Evolutionary conservation across 768 basidiomycete genomes (phyloP), one percentile per base, ranked within the genome.

Genomic region (Rubroboletus satanas): DNA sequence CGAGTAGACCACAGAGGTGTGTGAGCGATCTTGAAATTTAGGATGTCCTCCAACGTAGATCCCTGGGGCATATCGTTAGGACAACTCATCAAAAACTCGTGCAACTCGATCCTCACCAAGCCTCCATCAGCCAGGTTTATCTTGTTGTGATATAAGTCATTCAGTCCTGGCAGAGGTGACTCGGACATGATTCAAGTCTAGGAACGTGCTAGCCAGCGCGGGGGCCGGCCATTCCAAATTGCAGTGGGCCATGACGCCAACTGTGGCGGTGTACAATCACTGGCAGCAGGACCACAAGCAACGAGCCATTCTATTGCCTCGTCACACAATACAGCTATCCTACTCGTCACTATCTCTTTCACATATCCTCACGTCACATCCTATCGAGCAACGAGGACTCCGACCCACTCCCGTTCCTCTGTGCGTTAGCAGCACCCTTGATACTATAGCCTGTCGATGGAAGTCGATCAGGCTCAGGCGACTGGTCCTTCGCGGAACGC

Each of bases 1-100:
- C 82, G 78, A 0, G 84, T 82, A 14, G 89, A 91, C 90, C 90
- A 92, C 23, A 93, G 69, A 2, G 84, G 77, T 1, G 79, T 78
- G 33, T 78, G 67, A 1, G 82, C 74, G 43, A 83, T 79, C 56
- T 79, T 71, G 33, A 77, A 53, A 37, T 74, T 66, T 62, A 81
- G 75, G 23, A 74, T 65, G 43, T 78, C 77, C 62, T 87, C 84
- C 18, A 88, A 72, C 0, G 78, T 82, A 7, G 82, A 81, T 38
- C 87, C 87, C 88, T 89, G 61, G 39, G 28, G 39, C 62, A 68
- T 49, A 32, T 15, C 10, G 17, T 37, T 4, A 48, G 28, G 42
- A 28, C 37, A 45, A n/a, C 28, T 35, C 23, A 32, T 56, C 21
- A 21, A 32, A 8, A 17, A 37, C 2, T 14, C 21, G 28, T 12